These are phyloP conservation scores for Musa troglodytarum DNA, from an alignment of 176 grass and related monocot species.

Conservation along the genomic window DNA sequence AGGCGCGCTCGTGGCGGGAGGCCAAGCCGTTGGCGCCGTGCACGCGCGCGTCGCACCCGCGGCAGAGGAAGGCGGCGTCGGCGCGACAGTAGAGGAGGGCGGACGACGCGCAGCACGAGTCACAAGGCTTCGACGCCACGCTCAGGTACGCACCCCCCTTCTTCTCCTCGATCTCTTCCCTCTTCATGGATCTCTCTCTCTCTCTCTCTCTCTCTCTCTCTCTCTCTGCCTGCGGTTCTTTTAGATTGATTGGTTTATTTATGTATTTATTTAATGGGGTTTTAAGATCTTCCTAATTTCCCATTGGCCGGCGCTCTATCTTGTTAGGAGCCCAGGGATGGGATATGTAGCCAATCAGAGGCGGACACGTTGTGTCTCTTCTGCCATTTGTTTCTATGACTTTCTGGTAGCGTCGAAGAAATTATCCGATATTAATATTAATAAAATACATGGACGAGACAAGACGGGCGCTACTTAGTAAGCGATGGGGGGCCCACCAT, in stretches of 20 bases:
- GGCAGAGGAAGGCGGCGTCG: constrained; percentile 57
- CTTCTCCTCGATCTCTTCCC: constrained; percentile 15
- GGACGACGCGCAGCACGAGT: constrained; percentile 42
- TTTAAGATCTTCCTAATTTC: no score
- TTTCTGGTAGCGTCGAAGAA: no score
- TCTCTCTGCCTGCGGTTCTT: not conserved
- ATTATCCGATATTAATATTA: no score
- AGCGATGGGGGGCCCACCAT: no score
- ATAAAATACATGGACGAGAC: no score
- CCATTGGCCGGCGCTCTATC: no score
- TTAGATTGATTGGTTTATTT: not conserved
- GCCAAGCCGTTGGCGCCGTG: constrained; percentile 31
- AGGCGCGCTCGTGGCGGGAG: constrained; percentile 42
- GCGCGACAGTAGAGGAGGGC: constrained; percentile 49
- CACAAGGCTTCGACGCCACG: constrained; percentile 34
- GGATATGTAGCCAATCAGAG: no score
- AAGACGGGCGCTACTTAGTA: no score
- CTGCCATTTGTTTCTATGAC: no score
- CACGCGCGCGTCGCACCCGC: constrained; percentile 43
- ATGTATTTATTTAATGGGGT: not conserved
- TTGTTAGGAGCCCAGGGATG: no score
- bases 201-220: not conserved
- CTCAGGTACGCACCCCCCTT: constrained; percentile 39
- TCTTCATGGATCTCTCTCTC: constrained; percentile 17
- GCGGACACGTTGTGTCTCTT: no score